Base-by-base conservation (phyloP, 495 filamentous ascomycete species). In the Monascus purpureus region DNA sequence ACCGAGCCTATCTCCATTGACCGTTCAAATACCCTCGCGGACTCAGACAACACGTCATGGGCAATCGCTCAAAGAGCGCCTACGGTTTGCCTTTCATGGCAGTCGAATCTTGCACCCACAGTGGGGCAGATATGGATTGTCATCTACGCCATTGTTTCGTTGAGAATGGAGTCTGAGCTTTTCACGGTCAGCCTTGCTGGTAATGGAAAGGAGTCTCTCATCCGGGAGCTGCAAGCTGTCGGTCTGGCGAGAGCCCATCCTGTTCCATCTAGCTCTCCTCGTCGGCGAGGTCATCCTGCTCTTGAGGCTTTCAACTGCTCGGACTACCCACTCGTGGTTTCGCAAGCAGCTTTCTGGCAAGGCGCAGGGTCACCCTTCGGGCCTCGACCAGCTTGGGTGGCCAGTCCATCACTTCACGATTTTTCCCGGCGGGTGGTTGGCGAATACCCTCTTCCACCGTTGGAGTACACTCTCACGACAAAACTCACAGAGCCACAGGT, bases 331-430 rank as follows among this genome's bases (percentile, higher is more conserved):
- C 46, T 51, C 29, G 20, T 22, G 5, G 20, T 22, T 5, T 22
- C 20, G 20, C 20, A 4, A 22, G 20, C 5, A 22, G 59, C 73
- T 8, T 80, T 80, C 58, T 80, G 75, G 74, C 75, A 80, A 41
- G 74, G 75, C 25, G 75, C 75, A 16, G 75, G 57, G 15, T 77
- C 72, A 1, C 75, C 75, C 17, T 59, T 73, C 16, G 75, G 75
- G 17, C 48, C 73, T 6, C 74, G 73, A 11, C 68, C 72, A 4
- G 69, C 63, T 28, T 80, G 75, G 75, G 54, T 56, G 1, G 45
- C 52, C 0, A 53, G 55, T 16, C 50, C 59, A 24, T 50, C 46
- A 6, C 57, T 45, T 8, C 49, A 61, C 27, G 47, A 52, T 8
- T 59, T 61, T 8, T 40, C 60, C 12, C 49, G 55, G 11, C 19